phyloP scores from a whole-genome alignment of 202 grass and related monocot species.

The Bolboschoenoplectus hybrid region DNA sequence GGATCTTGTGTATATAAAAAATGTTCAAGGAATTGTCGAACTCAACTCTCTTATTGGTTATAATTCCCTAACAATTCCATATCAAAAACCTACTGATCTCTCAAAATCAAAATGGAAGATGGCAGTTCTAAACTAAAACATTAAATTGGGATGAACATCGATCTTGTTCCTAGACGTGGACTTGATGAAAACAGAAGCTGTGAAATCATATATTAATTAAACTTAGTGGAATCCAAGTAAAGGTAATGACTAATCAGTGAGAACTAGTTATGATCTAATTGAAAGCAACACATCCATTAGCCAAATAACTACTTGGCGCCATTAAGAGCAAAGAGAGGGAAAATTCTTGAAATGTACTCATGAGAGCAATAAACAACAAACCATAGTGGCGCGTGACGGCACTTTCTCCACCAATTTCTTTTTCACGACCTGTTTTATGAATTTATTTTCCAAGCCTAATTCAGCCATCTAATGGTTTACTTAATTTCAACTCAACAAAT shows the following conservation, averaged over 20 bases:
- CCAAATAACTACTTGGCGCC: constrained; percentile 31
- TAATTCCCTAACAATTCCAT: too few species aligned
- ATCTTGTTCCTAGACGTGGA: background rate
- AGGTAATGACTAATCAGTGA: constrained; percentile 56
- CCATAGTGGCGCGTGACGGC: constrained; percentile 16
- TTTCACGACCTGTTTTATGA: background rate
- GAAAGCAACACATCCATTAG: constrained; percentile 47
- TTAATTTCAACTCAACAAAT: constrained; percentile 20
- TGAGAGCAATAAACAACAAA: constrained; percentile 28
- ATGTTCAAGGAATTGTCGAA: too few species aligned
- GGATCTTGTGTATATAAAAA: too few species aligned
- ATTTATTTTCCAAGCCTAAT: constrained; percentile 14
- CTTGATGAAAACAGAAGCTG: constrained; percentile 24
- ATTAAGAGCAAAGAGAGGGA: constrained; percentile 31
- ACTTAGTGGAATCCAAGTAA: constrained; percentile 55
- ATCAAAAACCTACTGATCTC: background rate
- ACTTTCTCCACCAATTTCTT: constrained; percentile 26
- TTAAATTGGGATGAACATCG: constrained; percentile 14
- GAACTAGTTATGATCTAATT: constrained; percentile 57
- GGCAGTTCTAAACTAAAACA: background rate
- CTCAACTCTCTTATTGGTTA: too few species aligned
- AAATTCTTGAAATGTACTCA: constrained; percentile 31
- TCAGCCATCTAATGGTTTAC: background rate
- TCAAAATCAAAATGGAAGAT: background rate
- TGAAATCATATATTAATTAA: background rate